These are phyloP conservation scores for Cucurbitaria berberidis DNA, from an alignment of 2,329 filamentous ascomycete genomes.

Conservation along the genomic window DNA sequence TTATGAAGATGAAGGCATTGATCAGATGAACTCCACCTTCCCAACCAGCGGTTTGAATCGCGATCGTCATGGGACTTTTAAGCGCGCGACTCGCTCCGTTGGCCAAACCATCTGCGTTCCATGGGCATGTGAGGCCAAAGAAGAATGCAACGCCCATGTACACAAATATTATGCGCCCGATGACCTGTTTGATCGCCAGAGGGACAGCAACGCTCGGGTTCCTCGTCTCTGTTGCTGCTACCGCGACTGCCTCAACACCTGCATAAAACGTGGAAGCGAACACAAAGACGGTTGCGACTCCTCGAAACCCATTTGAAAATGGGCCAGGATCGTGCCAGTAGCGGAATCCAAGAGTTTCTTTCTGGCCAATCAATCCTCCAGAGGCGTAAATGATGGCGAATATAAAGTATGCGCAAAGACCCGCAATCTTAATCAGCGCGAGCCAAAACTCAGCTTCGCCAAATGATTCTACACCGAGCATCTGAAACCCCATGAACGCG, in stretches of 20 bases:
- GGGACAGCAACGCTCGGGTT: slow-evolving; percentile 57
- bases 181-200: slow-evolving; percentile 54
- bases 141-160: slow-evolving; percentile 53
- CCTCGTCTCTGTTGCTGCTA: slow-evolving; percentile 46
- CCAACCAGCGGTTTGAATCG: slow-evolving; percentile 75
- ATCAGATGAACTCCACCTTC: slow-evolving; percentile 75
- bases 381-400: slow-evolving; percentile 50
- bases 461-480: slow-evolving; percentile 51
- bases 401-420: slow-evolving; percentile 49
- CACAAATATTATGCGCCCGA: slow-evolving; percentile 53
- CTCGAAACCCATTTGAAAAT: slow-evolving; percentile 50
- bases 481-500: slow-evolving; percentile 47
- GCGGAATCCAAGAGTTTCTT: slow-evolving; percentile 39
- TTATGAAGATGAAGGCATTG: slow-evolving; percentile 69
- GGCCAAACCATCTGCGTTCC: slow-evolving; percentile 68
- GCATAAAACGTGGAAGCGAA: slow-evolving; percentile 52
- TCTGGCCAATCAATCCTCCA: slow-evolving; percentile 41
- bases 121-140: slow-evolving; percentile 71
- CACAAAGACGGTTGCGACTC: slow-evolving; percentile 52
- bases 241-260: slow-evolving; percentile 45
- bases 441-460: slow-evolving; percentile 54
- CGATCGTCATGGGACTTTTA: slow-evolving; percentile 58
- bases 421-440: slow-evolving; percentile 48
- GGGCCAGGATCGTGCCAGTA: slow-evolving; percentile 52
- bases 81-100: slow-evolving; percentile 68